Base-by-base conservation (phyloP, 1,284 basidiomycete genomes). In the Amylostereum areolatum region DNA sequence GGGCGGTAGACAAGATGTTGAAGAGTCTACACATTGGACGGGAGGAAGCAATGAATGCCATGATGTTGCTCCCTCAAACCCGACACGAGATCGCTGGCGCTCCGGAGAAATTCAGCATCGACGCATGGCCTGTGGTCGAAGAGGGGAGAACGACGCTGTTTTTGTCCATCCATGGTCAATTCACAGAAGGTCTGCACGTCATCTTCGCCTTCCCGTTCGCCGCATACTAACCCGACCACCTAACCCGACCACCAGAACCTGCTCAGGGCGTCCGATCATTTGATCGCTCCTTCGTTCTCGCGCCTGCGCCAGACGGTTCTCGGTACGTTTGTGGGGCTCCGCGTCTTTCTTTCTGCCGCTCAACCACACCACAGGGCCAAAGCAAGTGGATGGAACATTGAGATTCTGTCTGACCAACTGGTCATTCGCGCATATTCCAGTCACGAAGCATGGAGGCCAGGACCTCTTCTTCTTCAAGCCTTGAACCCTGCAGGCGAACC, bases 121-220 rank as follows among this genome's bases (percentile, higher is more conserved):
- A 99, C 63, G 83, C 89, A 0, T 96, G 92, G 80, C 85, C 84
- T 4, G 78, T 89, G 41, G 77, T 73, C 48, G 75, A 83, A 59
- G 80, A 82, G 47, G 75, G 78, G 52, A 69, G 70, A 48, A 74
- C 77, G 58, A 78, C 77, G 30, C 68, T 99, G 46, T 84, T 96
- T 59, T 77, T 96, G 55, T 83, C 80, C 48, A 78, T 98, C 31
- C 93, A 98, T 63, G 96, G 96, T 5, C 86, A 98, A 64, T 97
- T 95, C 62, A 76, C 77, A 45, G 96, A 99, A 77, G 73, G 93
- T 93, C 60, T 59, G 84, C 73, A 8, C 29, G n/a, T 48, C 11
- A 28, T 2, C 42, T 24, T 53, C 44, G 34, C 9, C 47, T 50
- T 44, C 35, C 41, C 3, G 37, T 47, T 32, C 36, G 18, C 29